These are phyloP conservation scores for Apiospora saccharicola DNA, from an alignment of 2,329 filamentous ascomycete species.

Conservation along the genomic window DNA sequence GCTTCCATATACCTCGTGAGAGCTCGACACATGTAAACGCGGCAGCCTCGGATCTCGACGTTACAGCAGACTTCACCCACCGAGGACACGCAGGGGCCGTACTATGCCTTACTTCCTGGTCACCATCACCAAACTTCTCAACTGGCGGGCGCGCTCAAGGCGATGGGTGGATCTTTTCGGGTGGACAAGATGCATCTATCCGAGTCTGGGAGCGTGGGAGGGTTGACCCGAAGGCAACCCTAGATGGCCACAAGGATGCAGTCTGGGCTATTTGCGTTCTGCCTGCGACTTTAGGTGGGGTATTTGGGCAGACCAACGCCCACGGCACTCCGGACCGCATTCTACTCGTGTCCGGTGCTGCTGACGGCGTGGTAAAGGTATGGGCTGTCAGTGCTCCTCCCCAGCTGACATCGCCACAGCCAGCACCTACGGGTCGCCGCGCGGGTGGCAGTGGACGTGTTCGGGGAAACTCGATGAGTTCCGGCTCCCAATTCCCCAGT, in stretches of 20 bases:
- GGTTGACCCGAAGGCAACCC: conserved; percentile 92
- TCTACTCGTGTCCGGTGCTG: conserved; percentile 87
- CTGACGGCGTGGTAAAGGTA: conserved; percentile 89
- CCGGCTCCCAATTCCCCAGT: conserved; percentile 88
- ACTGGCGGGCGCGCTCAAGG: conserved; percentile 87
- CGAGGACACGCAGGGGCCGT: conserved; percentile 92
- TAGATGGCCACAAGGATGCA: conserved; percentile 93
- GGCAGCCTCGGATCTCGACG: conserved; percentile 81
- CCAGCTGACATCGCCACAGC: conserved; percentile 81
- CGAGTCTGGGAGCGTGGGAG: conserved; percentile 94
- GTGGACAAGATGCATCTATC: conserved; percentile 91
- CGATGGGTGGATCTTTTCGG: conserved; percentile 98
- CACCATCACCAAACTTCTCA: conserved; percentile 85
- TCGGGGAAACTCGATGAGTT: conserved; percentile 91
- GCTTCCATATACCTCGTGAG: conserved; percentile 92
- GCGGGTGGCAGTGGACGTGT: conserved; percentile 72
- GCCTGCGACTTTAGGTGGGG: conserved; percentile 78
- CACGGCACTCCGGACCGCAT: conserved; percentile 87
- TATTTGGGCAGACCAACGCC: conserved; percentile 79
- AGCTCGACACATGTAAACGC: conserved; percentile 60
- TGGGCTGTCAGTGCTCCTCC: conserved; percentile 95
- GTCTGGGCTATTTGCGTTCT: conserved; percentile 96
- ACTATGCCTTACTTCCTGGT: conserved; percentile 85
- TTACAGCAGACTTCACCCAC: conserved; percentile 93
- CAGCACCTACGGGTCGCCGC: conserved; percentile 66